These are phyloP conservation scores for Fusarium siculi DNA, from an alignment of 2,329 filamentous ascomycete species.

Conservation along the genomic window DNA sequence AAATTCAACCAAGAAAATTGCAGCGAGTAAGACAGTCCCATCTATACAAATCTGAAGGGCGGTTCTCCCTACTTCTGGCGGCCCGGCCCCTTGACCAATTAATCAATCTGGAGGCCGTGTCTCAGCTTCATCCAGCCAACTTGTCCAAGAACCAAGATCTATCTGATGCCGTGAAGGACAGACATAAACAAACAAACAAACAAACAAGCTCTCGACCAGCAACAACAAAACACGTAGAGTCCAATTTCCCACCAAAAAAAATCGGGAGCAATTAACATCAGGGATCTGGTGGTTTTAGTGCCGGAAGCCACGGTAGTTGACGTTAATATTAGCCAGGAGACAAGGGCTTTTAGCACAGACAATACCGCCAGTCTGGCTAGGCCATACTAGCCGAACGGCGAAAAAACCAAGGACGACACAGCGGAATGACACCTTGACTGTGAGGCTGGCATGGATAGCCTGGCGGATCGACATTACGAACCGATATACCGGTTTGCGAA, in stretches of 20 bases:
- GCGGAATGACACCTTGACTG: constrained; percentile 35
- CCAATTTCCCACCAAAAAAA: constrained; percentile 17
- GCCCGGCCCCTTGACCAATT: not conserved
- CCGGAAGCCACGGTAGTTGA: constrained; percentile 37
- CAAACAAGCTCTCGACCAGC: not conserved
- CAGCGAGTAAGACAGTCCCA: constrained; percentile 3
- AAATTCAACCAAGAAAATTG: not conserved
- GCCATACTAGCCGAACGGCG: constrained; percentile 22
- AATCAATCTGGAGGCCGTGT: constrained; percentile 10
- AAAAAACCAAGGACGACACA: constrained; percentile 20
- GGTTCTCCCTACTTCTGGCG: not conserved
- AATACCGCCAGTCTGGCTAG: constrained; percentile 35
- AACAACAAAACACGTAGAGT: not conserved
- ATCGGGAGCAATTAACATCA: constrained; percentile 1
- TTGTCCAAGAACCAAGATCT: constrained; percentile 19
- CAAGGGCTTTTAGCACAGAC: constrained; percentile 17
- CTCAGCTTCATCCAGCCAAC: constrained; percentile 28
- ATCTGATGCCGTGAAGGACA: constrained; percentile 4
- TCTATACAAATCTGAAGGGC: not conserved
- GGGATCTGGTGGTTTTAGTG: constrained; percentile 9
- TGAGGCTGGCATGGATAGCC: constrained; percentile 33
- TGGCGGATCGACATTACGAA: constrained; percentile 28
- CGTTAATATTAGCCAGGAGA: constrained; percentile 17
- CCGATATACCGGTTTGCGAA: constrained; percentile 5
- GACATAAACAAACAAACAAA: not conserved